These are phyloP conservation scores for Dryas alaskensis DNA, from an alignment of 306 rosid genomes.

Conservation along the genomic window DNA sequence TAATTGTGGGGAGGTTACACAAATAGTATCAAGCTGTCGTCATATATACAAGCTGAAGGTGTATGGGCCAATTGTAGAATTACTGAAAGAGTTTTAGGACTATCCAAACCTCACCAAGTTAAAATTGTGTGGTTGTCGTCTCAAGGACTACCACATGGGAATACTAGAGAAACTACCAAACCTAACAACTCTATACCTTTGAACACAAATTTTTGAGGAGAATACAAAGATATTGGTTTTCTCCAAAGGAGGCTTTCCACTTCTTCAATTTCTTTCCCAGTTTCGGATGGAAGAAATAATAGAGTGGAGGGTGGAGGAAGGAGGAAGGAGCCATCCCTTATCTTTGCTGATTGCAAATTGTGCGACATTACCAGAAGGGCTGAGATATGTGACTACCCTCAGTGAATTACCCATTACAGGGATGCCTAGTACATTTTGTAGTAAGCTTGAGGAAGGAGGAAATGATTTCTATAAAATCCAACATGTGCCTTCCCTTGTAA, in stretches of 20 bases:
- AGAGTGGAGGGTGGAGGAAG: slow-evolving; percentile 43
- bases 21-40: neutral
- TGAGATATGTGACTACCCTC: slow-evolving; percentile 24
- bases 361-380: slow-evolving; percentile 43
- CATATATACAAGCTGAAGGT: neutral
- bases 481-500: slow-evolving; percentile 42
- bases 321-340: slow-evolving; percentile 36
- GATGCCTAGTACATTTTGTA: slow-evolving; percentile 37
- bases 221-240: slow-evolving; percentile 30
- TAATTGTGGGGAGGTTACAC: neutral
- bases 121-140: slow-evolving; percentile 31
- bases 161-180: slow-evolving; percentile 43
- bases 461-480: slow-evolving; percentile 45
- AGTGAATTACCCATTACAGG: slow-evolving; percentile 32
- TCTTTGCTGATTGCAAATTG: slow-evolving; percentile 27
- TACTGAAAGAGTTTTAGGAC: slow-evolving; percentile 20
- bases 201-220: slow-evolving; percentile 27
- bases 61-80: neutral
- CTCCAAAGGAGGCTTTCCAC: slow-evolving; percentile 40
- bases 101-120: slow-evolving; percentile 39
- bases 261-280: slow-evolving; percentile 26
- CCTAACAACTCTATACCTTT: slow-evolving; percentile 28
- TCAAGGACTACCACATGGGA: slow-evolving; percentile 44
- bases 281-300: slow-evolving; percentile 27
- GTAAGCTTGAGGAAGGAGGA: slow-evolving; percentile 35